Base-by-base conservation (phyloP, 768 basidiomycete genomes). In the Suillus decipiens region DNA sequence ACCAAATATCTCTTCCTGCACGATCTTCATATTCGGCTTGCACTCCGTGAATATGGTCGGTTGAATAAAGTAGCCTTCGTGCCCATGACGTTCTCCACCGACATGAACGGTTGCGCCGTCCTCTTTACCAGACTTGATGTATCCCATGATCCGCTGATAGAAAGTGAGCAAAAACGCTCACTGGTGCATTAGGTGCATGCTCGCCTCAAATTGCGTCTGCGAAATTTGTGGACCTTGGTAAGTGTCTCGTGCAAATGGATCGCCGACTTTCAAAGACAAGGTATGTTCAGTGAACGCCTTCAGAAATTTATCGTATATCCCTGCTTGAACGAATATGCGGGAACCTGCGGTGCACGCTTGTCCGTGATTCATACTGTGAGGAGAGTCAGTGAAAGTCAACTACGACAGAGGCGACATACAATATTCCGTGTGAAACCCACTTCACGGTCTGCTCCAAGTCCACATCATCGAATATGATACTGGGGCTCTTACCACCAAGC, bases 401-500 rank as follows among this genome's bases (percentile, higher is more conserved):
- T 22, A 28, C 12, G 10, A 60, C 33, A 19, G 15, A 60, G n/a
- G 42, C 6, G 59, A 74, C 83, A 47, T 71, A 87, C 84, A 80
- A 89, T 66, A 88, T 81, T 24, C 86, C 87, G 68, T 83, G 79
- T 0, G 82, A 77, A 0, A 84, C 74, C 86, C 86, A 89, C 51
- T 80, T 75, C 37, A 87, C 79, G 9, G 86, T 84, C 64, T 83
- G 76, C 19, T 88, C 83, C 36, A 88, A 67, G 70, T 89, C 81
- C 15, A 85, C 84, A 63, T 86, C 84, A 59, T 88, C 79, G 69
- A 87, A 89, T 62, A 90, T 78, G 68, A 90, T 79, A 63, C 77
- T 82, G 37, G 84, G 84, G 51, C 76, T 82, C 75, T 89, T 88
- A n/a, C 88, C 88, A n/a, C 89, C 89, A 37, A 92, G 81, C 75